Percentiles rank a stretch among this genome's conserved stretches.
Evolutionary conservation across 305 asterid genomes (phyloP).

Genomic region (Solanum aculeatissimum): DNA sequence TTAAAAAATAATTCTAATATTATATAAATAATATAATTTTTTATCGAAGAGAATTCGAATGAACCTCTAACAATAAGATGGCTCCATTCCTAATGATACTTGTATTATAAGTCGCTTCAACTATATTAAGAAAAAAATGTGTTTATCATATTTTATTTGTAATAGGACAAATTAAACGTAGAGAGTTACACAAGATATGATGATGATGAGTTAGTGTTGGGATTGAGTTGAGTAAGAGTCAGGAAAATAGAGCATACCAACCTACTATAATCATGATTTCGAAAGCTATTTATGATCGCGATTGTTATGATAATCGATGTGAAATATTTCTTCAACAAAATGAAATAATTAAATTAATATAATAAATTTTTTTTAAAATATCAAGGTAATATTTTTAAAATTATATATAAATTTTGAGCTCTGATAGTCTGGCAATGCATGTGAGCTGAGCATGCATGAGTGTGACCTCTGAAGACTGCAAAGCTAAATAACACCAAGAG

Average conservation of each 20-base stretch:
- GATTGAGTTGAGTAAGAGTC: neutral
- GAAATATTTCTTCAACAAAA: neutral
- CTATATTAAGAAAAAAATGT: no score
- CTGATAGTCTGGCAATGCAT: neutral
- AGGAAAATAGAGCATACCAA: neutral
- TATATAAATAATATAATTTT: no score
- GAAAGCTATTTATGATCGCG: neutral
- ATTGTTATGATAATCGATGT: neutral
- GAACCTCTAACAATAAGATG: no score
- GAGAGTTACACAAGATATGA: neutral
- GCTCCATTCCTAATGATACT: no score
- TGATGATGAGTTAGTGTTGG: neutral
- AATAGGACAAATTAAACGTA: no score
- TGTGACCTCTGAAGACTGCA: neutral
- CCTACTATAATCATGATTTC: neutral
- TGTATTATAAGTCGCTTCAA: no score
- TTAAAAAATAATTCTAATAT: no score
- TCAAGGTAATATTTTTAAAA: neutral
- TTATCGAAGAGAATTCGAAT: no score
- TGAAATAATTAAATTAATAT: neutral
- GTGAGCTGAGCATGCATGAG: neutral
- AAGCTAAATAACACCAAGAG: neutral
- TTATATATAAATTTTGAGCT: neutral
- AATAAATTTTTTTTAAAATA: neutral
- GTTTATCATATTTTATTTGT: no score